These are phyloP conservation scores for Trebouxia sp. DNA, from an alignment of 139 green algal genomes.

Conservation along the genomic window DNA sequence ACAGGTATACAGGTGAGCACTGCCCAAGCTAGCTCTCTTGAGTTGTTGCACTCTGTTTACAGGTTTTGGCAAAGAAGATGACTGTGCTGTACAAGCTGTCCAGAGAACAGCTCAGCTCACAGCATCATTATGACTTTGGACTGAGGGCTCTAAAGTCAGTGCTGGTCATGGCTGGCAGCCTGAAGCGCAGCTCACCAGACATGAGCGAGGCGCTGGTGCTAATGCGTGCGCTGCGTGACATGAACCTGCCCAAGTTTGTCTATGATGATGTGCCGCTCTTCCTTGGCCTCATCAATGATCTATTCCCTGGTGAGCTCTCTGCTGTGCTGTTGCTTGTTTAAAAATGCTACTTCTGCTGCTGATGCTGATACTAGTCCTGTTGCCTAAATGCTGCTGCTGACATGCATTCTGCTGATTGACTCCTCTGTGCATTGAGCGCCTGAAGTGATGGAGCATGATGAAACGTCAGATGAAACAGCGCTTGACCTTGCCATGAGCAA, in stretches of 20 bases:
- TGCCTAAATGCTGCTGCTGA: no score
- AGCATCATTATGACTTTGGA: conserved; percentile 89
- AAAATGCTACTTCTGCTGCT: no score
- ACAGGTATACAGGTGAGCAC: no score
- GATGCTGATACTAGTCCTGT: background rate
- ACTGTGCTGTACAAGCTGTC: conserved; percentile 87
- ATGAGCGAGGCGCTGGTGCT: conserved; percentile 80
- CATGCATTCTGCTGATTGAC: no score
- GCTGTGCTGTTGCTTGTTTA: background rate
- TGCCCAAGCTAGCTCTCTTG: background rate
- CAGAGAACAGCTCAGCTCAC: conserved; percentile 83
- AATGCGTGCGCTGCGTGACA: conserved; percentile 87
- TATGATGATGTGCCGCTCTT: conserved; percentile 90
- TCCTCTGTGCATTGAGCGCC: no score
- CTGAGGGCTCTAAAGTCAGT: conserved; percentile 81
- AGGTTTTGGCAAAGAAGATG: conserved; percentile 88
- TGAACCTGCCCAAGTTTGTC: conserved; percentile 91
- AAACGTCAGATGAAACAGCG: no score
- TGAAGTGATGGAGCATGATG: no score
- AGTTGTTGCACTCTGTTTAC: background rate
- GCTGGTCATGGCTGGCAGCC: conserved; percentile 81
- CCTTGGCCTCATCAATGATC: conserved; percentile 79
- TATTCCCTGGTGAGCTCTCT: conserved; percentile 53
- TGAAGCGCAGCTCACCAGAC: conserved; percentile 79
- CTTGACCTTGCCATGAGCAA: no score